Percentiles rank a stretch among this genome's conserved stretches.
Conservation (phyloP, 1,284 basidiomycete genomes). For the Schizopora paradoxa region DNA sequence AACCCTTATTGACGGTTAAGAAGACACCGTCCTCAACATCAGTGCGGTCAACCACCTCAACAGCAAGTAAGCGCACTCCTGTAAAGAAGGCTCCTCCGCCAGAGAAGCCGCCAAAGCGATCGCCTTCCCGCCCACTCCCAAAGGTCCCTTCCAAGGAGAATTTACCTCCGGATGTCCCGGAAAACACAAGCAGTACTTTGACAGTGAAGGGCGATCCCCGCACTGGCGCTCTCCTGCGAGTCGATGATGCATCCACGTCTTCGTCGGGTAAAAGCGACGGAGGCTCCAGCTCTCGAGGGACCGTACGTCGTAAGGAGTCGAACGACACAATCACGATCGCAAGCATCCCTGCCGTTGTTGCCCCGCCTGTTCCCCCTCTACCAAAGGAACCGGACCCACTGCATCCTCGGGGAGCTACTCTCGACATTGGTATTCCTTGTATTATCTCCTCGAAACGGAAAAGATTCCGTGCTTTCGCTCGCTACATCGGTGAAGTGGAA, state of each 20-base stretch:
- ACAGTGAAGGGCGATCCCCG: constrained; percentile 11
- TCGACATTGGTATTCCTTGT: constrained; percentile 88
- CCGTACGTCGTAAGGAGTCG: constrained; percentile 39
- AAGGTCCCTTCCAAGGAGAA: constrained; percentile 14
- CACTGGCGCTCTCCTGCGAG: constrained; percentile 3
- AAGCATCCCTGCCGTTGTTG: constrained; percentile 18
- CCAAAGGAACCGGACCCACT: constrained; percentile 10
- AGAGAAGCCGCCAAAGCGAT: constrained; percentile 3
- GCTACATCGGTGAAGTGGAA: constrained; percentile 82
- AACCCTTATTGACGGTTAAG: constrained; percentile 23
- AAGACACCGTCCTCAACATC: constrained; percentile 29
- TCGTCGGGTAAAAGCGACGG: constrained; percentile 33
- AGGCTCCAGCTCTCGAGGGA: constrained; percentile 32
- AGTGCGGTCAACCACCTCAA: constrained; percentile 29
- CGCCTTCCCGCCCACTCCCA: constrained; percentile 6
- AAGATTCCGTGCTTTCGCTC: constrained; percentile 80
- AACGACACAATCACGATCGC: constrained; percentile 41
- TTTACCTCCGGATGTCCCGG: constrained; percentile 6
- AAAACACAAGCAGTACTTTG: constrained; percentile 11
- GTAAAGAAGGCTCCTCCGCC: constrained; percentile 15
- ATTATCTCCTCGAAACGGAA: constrained; percentile 80
- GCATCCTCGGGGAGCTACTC: constrained; percentile 56
- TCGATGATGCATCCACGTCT: constrained; percentile 1
- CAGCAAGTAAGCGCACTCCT: constrained; percentile 23
- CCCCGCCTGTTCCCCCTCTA: constrained; percentile 1